These are phyloP conservation scores for Solanum piurae DNA, from an alignment of 257 asterid genomes.

Conservation along the genomic window DNA sequence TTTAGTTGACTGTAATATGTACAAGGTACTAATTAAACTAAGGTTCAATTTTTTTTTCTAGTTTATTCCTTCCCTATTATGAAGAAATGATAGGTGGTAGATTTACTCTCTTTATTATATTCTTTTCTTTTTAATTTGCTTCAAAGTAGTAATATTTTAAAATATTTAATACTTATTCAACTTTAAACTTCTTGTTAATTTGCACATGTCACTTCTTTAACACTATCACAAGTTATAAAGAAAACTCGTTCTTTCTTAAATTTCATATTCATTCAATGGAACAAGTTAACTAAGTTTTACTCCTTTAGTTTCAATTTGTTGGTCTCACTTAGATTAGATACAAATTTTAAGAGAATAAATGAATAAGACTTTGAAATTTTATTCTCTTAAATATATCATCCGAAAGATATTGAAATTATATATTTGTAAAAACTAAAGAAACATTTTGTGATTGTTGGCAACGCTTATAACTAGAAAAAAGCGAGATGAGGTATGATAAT, in stretches of 20 bases:
- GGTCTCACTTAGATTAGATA: neutral
- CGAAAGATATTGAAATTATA: too few relatives aligned
- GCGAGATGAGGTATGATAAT: neutral
- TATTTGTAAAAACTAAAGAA: too few relatives aligned
- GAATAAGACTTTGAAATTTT: too few relatives aligned
- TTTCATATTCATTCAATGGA: neutral
- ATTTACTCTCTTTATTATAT: neutral
- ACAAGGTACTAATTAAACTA: neutral
- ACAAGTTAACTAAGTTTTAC: neutral
- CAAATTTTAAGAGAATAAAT: too few relatives aligned
- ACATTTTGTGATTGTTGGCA: too few relatives aligned
- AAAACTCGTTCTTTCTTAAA: neutral
- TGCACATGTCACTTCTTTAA: neutral
- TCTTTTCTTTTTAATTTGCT: neutral
- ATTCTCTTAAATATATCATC: too few relatives aligned
- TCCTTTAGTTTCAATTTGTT: neutral
- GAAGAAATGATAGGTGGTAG: neutral
- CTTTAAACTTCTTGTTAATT: neutral
- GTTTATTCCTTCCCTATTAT: neutral
- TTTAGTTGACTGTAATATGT: neutral
- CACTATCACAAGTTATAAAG: neutral
- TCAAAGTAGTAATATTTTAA: neutral
- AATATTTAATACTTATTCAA: neutral
- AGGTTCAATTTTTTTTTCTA: neutral
- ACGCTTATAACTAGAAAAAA: too few relatives aligned